These are phyloP conservation scores for Physocladia obscura DNA, from an alignment of 192 early-diverging fungal genomes.

Conservation along the genomic window DNA sequence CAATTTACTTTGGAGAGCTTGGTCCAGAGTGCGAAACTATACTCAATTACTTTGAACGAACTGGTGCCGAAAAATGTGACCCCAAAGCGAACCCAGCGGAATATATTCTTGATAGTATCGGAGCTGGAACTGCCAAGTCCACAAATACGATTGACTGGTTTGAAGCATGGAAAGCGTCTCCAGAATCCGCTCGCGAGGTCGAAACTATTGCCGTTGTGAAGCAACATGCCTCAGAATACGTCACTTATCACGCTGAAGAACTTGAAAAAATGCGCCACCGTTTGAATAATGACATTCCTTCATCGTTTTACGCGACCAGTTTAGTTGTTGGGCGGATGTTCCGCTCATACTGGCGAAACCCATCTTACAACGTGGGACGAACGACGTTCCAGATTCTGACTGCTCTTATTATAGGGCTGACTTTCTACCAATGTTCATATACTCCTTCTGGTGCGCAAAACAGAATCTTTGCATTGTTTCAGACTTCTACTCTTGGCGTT, in stretches of 20 bases:
- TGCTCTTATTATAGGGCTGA: constrained; percentile 70
- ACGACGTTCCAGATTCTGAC: constrained; percentile 47
- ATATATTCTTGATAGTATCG: constrained; percentile 80
- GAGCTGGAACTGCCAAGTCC: constrained; percentile 51
- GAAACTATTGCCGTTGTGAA: neutral
- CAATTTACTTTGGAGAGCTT: constrained; percentile 81
- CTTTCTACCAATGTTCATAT: constrained; percentile 64
- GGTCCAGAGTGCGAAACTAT: constrained; percentile 64
- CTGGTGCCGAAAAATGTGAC: constrained; percentile 68
- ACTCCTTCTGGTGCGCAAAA: constrained; percentile 63
- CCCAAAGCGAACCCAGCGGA: constrained; percentile 77
- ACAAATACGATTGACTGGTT: constrained; percentile 64
- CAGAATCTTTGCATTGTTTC: constrained; percentile 71
- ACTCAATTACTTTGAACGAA: constrained; percentile 71
- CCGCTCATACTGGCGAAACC: constrained; percentile 69
- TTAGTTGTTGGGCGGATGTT: constrained; percentile 67
- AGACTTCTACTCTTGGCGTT: constrained; percentile 64
- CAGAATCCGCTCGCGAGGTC: neutral
- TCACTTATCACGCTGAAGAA: neutral
- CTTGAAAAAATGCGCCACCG: constrained; percentile 26
- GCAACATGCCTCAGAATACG: neutral
- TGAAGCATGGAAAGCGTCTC: constrained; percentile 58
- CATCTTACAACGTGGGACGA: constrained; percentile 75
- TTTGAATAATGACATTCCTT: constrained; percentile 49
- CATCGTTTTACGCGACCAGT: constrained; percentile 45